Conservation (phyloP, 352 stramenopile species). For the Pythium myriotylum region DNA sequence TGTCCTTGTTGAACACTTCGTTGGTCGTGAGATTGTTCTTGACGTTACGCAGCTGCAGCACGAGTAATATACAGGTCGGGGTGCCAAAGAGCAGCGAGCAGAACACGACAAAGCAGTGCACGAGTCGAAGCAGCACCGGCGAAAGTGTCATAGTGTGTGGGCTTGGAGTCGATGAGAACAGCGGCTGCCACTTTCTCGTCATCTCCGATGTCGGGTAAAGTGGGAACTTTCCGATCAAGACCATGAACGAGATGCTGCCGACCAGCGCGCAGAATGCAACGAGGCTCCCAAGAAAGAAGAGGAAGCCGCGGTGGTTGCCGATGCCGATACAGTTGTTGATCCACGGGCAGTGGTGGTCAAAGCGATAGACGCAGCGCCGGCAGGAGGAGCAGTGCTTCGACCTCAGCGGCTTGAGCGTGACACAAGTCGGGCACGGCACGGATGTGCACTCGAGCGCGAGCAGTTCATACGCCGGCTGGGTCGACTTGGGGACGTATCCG, state of each 20-base stretch:
- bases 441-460: constrained; percentile 62
- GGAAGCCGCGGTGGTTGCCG: constrained; percentile 72
- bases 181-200: not conserved
- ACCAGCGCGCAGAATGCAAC: constrained; percentile 53
- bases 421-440: constrained; percentile 79
- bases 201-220: constrained; percentile 29
- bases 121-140: constrained; percentile 47
- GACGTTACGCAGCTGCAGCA: constrained; percentile 76
- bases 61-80: constrained; percentile 62
- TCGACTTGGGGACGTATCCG: constrained; percentile 67
- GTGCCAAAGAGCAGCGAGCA: constrained; percentile 64
- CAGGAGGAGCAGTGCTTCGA: constrained; percentile 86
- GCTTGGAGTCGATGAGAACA: constrained; percentile 7
- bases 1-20: constrained; percentile 90
- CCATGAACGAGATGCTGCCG: constrained; percentile 45
- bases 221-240: constrained; percentile 47
- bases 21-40: constrained; percentile 78
- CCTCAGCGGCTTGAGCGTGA: constrained; percentile 70
- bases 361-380: constrained; percentile 75
- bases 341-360: constrained; percentile 87
- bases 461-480: constrained; percentile 71
- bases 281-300: constrained; percentile 65
- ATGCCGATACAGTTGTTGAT: constrained; percentile 86
- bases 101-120: constrained; percentile 62
- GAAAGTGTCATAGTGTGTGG: constrained; percentile 27